Conservation (phyloP, 305 asterid species). For the Fraxinus sp. region DNA sequence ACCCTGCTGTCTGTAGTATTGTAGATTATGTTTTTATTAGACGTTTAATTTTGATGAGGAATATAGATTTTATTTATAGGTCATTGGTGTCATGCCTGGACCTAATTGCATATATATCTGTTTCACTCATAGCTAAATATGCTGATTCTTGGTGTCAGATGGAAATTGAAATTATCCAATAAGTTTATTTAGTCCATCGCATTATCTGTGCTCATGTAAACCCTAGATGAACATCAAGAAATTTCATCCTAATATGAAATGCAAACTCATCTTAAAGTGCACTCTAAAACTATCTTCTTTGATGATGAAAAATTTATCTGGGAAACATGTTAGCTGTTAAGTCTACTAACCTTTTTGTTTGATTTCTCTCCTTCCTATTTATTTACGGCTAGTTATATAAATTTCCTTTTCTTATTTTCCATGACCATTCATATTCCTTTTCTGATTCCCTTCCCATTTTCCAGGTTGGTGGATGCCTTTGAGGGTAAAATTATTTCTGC, state of each 20-base stretch:
- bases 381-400: background rate
- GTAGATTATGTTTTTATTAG: background rate
- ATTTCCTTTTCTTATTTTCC: background rate
- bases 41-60: background rate
- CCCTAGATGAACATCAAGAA: background rate
- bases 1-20: background rate
- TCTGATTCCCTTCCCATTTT: conserved; percentile 20
- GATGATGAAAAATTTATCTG: background rate
- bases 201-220: background rate
- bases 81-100: background rate
- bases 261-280: background rate
- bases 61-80: background rate
- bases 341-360: background rate
- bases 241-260: conserved; percentile 1
- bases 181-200: background rate
- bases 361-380: background rate
- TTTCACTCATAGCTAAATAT: background rate
- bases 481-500: conserved; percentile 55
- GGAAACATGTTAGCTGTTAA: background rate
- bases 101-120: background rate
- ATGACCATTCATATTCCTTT: background rate
- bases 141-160: background rate
- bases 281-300: background rate
- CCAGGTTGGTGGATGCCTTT: conserved; percentile 81
- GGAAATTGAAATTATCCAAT: background rate